Conservation (phyloP, 2,329 filamentous ascomycete genomes). For the Pezicula radicicola region DNA sequence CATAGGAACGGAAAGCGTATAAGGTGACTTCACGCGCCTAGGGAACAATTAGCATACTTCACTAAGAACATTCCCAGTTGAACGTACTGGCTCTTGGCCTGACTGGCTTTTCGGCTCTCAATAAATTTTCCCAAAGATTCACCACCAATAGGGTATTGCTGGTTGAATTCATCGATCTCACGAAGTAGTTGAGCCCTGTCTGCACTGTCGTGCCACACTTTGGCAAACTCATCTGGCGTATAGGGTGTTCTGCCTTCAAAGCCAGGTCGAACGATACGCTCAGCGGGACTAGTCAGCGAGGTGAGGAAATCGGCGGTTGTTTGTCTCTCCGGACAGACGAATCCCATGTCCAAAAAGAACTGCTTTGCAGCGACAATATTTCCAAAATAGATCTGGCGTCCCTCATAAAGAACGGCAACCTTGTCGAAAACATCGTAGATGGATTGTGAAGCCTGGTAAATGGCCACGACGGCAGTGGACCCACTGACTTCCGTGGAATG, state of each 20-base stretch:
- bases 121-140: constrained; percentile 34
- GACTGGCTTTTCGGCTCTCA: constrained; percentile 32
- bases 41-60: constrained; percentile 34
- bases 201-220: constrained; percentile 45
- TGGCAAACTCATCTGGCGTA: constrained; percentile 52
- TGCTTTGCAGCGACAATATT: constrained; percentile 57
- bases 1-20: constrained; percentile 72
- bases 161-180: constrained; percentile 53
- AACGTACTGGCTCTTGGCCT: constrained; percentile 17
- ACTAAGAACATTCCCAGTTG: background rate
- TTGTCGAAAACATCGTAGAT: constrained; percentile 71
- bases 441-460: constrained; percentile 69
- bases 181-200: constrained; percentile 37
- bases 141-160: constrained; percentile 25
- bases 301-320: constrained; percentile 67
- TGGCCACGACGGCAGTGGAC: constrained; percentile 61
- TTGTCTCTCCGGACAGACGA: constrained; percentile 62
- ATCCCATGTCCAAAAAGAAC: constrained; percentile 72
- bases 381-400: constrained; percentile 72
- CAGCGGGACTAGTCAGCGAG: constrained; percentile 63
- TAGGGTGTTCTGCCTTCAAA: constrained; percentile 55
- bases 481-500: constrained; percentile 61
- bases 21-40: constrained; percentile 70
- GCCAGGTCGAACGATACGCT: constrained; percentile 51
- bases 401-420: constrained; percentile 63